Percentiles rank a stretch among this genome's conserved stretches.
phyloP scores from a whole-genome alignment of 345 rosid species.

The Litchi chinensis region DNA sequence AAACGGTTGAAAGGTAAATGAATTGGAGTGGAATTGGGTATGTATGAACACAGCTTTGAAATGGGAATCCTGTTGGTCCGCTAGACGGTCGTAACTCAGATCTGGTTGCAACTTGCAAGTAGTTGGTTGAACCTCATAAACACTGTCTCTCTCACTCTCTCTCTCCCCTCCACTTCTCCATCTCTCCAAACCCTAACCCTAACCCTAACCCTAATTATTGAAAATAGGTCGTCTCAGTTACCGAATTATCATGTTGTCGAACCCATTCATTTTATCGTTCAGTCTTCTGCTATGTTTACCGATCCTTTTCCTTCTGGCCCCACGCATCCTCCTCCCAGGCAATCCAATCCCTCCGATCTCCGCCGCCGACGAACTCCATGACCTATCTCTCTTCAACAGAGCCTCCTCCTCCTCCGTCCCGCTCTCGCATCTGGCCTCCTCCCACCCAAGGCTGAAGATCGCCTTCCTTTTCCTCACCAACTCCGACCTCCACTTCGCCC shows the following conservation, averaged over 20 bases:
- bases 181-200: slow-evolving; percentile 10
- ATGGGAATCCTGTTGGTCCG: no score
- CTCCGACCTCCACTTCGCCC: slow-evolving; percentile 81
- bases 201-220: not conserved
- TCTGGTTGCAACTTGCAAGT: no score
- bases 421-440: slow-evolving; percentile 65
- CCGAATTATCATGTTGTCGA: slow-evolving; percentile 46
- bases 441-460: slow-evolving; percentile 60
- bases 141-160: no score
- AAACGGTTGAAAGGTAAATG: no score
- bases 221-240: not conserved
- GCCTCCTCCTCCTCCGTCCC: slow-evolving; percentile 55
- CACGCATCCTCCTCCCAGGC: slow-evolving; percentile 47
- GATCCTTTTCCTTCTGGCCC: slow-evolving; percentile 46
- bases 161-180: not conserved
- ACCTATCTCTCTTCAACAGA: slow-evolving; percentile 63
- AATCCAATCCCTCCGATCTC: slow-evolving; percentile 53
- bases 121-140: no score
- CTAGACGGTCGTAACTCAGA: no score
- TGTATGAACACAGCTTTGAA: no score
- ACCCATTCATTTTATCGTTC: slow-evolving; percentile 52
- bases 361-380: slow-evolving; percentile 70
- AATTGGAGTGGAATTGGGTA: no score
- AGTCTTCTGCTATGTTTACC: slow-evolving; percentile 52
- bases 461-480: slow-evolving; percentile 95